phyloP scores from a whole-genome alignment of 495 filamentous ascomycete species.

The Xylaria venustula region DNA sequence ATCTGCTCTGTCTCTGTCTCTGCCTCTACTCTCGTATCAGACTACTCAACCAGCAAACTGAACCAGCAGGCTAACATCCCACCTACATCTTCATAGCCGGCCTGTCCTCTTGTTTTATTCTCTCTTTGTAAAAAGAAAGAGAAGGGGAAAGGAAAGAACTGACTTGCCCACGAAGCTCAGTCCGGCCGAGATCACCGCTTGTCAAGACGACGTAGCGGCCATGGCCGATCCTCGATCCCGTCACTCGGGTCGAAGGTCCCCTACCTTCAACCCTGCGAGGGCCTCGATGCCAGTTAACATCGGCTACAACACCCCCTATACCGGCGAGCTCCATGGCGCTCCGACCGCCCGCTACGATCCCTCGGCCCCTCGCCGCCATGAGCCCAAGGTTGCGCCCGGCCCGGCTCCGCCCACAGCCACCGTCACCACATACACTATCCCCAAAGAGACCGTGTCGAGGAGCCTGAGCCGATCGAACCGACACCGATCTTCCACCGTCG shows the following conservation, averaged over 20 bases:
- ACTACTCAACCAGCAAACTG: no score
- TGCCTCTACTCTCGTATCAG: no score
- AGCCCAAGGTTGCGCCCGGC: slow-evolving; percentile 21
- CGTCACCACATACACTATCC: slow-evolving; percentile 49
- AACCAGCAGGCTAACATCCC: no score
- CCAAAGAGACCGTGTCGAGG: slow-evolving; percentile 41
- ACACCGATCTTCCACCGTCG: slow-evolving; percentile 39
- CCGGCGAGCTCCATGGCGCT: slow-evolving; percentile 40
- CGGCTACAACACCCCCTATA: slow-evolving; percentile 41
- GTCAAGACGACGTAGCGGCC: slow-evolving; percentile 2
- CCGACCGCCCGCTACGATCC: slow-evolving; percentile 38
- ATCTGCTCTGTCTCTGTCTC: no score
- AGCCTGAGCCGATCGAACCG: slow-evolving; percentile 36
- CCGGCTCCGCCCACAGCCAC: slow-evolving; percentile 30
- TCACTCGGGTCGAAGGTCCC: slow-evolving; percentile 39
- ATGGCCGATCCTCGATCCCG: slow-evolving; percentile 46
- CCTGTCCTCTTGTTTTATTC: no score
- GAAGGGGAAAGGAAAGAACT: no score
- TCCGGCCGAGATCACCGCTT: no score
- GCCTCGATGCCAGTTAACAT: slow-evolving; percentile 43
- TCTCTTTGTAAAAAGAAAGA: no score
- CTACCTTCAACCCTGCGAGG: slow-evolving; percentile 45
- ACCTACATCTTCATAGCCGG: no score
- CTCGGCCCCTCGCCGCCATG: slow-evolving; percentile 27
- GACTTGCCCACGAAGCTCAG: no score